Base-by-base conservation (phyloP, 352 stramenopile genomes). In the Thraustochytrium striatum region DNA sequence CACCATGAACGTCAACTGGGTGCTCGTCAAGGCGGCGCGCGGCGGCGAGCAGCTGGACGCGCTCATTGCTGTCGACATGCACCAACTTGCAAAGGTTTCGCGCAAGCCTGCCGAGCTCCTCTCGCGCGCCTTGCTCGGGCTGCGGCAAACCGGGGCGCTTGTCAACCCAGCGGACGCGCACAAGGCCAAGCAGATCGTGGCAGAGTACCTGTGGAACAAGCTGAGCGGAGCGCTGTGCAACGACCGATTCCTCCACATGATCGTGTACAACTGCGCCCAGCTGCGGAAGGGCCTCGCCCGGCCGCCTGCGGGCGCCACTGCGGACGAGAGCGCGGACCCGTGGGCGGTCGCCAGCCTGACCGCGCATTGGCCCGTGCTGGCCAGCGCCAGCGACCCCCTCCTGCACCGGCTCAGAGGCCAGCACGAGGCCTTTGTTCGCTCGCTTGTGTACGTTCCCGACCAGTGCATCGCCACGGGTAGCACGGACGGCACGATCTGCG, bases 181-280 rank as follows among this genome's bases (percentile, higher is more conserved):
- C 16, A 25, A 39, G 30, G 9, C 32, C 30, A 75, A 75, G 36
- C 65, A 75, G 30, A n/a, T 75, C 36, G 44, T 38, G 11, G 50
- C 32, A 21, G 65, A 75, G 36, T 19, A 61, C 3, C 35, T 75
- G 3, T 75, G 65, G 65, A 75, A 75, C 36, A 75, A 75, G 41
- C 39, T 75, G 8, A 8, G 30, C 1, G 32, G n/a, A 9, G 30
- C 61, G 7, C 44, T n/a, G 9, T 13, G n/a, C 25, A 30, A 25
- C 7, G 41, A 75, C 52, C 44, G 65, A 5, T 75, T 61, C 47
- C 44, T 75, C 25, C 65, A 72, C 65, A 75, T 38, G 9, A 61
- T 75, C 1, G 52, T 75, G n/a, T 32, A 62, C 44, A 75, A 75
- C 52, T 38, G 43, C 8, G 21, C 32, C 9, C 39, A 39, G 11